A percentile compares a stretch with the other conserved stretches of the same genome.
Evolutionary conservation across 306 rosid species (phyloP).

Genomic region (Morella rubra): DNA sequence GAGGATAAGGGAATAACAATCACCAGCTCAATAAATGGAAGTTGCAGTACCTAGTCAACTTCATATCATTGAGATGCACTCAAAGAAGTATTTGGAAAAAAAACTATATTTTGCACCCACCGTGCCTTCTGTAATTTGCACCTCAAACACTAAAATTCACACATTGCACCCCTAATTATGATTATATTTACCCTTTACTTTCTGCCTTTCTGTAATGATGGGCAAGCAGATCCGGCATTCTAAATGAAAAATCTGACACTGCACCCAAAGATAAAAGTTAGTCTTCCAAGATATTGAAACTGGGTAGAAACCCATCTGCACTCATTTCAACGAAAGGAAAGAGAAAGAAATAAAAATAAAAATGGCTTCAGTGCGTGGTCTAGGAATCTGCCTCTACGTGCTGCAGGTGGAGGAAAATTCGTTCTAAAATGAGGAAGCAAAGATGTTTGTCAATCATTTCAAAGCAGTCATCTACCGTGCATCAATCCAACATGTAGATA

Average conservation of each 20-base stretch:
- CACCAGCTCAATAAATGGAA: too few species aligned
- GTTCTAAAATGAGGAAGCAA: too few species aligned
- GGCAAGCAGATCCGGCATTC: background rate
- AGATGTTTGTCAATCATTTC: too few species aligned
- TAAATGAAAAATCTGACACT: background rate
- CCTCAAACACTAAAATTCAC: too few species aligned
- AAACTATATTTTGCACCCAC: too few species aligned
- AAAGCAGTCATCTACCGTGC: too few species aligned
- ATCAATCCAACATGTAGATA: too few species aligned
- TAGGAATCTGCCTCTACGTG: background rate
- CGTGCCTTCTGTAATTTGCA: too few species aligned
- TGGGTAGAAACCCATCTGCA: background rate
- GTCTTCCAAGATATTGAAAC: background rate
- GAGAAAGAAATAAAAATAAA: background rate
- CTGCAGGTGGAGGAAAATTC: background rate
- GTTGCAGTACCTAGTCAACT: conserved; percentile 5
- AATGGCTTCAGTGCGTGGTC: background rate
- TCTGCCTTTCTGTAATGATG: background rate
- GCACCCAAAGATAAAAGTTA: background rate
- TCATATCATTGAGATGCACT: background rate
- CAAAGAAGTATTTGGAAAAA: too few species aligned
- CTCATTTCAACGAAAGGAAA: background rate
- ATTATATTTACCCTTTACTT: too few species aligned
- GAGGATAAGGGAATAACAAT: background rate
- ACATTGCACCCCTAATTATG: too few species aligned